phyloP scores from a whole-genome alignment of 2,329 filamentous ascomycete species.

The Colletotrichum liriopes region DNA sequence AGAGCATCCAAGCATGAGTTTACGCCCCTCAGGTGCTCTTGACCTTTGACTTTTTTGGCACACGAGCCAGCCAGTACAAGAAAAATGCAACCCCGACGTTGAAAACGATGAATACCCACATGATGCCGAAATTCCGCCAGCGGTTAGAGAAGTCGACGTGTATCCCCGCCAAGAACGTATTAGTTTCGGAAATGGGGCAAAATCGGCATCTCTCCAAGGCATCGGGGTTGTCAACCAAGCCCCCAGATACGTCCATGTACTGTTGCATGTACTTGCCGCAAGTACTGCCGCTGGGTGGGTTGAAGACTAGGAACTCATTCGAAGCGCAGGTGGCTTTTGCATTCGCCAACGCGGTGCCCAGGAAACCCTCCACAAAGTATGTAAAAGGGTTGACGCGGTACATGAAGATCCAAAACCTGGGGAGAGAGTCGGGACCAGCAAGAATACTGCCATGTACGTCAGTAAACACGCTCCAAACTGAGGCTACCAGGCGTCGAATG shows the following conservation, averaged over 20 bases:
- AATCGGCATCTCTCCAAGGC: constrained; percentile 62
- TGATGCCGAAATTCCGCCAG: constrained; percentile 70
- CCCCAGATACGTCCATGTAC: constrained; percentile 64
- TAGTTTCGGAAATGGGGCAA: constrained; percentile 55
- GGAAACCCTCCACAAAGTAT: constrained; percentile 76
- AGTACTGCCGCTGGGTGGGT: constrained; percentile 59
- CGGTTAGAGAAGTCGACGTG: constrained; percentile 62
- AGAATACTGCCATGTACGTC: constrained; percentile 66
- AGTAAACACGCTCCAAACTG: not conserved
- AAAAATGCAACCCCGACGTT: constrained; percentile 63
- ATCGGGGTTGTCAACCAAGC: constrained; percentile 56
- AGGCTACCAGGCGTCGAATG: too few species aligned
- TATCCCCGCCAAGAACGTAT: constrained; percentile 55
- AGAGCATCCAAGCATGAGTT: not conserved
- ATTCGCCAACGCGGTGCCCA: constrained; percentile 52
- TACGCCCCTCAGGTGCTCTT: not conserved
- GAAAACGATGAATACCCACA: constrained; percentile 67
- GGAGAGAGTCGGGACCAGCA: constrained; percentile 68
- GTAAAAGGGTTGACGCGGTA: constrained; percentile 79
- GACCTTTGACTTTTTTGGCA: constrained; percentile 46
- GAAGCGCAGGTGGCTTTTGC: constrained; percentile 45
- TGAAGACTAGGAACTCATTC: constrained; percentile 68
- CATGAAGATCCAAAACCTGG: constrained; percentile 81
- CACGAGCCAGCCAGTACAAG: constrained; percentile 62
- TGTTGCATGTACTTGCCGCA: constrained; percentile 66